These are phyloP conservation scores for Solanum sparsipilum DNA, from an alignment of 257 asterid species.

Conservation along the genomic window DNA sequence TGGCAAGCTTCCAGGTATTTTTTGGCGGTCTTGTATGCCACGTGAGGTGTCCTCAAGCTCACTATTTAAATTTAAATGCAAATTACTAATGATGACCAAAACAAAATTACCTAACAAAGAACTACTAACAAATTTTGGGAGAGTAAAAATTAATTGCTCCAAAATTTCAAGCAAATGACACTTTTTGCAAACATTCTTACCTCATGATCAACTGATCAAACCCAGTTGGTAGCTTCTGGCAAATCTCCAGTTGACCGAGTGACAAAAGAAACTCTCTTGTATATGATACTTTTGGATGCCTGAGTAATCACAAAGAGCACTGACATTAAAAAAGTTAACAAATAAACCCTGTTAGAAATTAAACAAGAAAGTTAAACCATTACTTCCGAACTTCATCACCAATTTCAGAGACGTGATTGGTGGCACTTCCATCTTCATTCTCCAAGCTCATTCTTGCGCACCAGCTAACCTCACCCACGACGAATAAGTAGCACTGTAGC, in stretches of 20 bases:
- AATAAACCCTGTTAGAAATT: constrained; percentile 2
- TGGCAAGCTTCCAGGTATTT: constrained; percentile 34
- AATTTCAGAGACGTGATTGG: constrained; percentile 16
- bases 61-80: constrained; percentile 21
- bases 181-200: constrained; percentile 14
- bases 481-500: constrained; percentile 14
- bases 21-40: constrained; percentile 46
- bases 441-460: constrained; percentile 50
- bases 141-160: not conserved
- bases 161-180: not conserved
- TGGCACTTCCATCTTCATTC: constrained; percentile 38
- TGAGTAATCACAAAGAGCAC: constrained; percentile 20
- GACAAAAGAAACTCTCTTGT: constrained; percentile 66
- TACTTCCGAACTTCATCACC: constrained; percentile 28
- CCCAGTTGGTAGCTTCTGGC: constrained; percentile 68
- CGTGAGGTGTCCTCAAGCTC: constrained; percentile 49
- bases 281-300: constrained; percentile 50
- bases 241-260: constrained; percentile 45
- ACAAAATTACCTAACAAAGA: not conserved
- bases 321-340: constrained; percentile 3
- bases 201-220: constrained; percentile 43
- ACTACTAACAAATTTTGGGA: not conserved
- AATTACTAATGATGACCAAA: not conserved
- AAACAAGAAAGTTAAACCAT: constrained; percentile 10
- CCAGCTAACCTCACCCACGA: constrained; percentile 15